Evolutionary conservation across 2,329 filamentous ascomycete genomes (phyloP).

Genomic region (Sarocladium strictum): DNA sequence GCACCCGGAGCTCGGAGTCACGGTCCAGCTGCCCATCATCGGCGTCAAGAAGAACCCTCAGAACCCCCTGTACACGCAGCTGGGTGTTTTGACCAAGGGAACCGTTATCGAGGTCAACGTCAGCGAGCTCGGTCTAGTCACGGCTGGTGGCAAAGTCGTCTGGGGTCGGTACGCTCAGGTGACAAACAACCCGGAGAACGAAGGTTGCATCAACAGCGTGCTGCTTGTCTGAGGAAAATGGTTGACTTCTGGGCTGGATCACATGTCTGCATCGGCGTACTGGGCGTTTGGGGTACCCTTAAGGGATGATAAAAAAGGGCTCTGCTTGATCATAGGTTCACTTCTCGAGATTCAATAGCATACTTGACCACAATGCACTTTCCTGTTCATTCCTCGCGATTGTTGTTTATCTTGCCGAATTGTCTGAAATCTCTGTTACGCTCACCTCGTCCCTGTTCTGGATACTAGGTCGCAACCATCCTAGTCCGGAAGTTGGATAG

Average conservation of each 20-base stretch:
- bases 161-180: conserved; percentile 84
- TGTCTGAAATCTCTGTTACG: neutral
- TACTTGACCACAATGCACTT: neutral
- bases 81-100: conserved; percentile 84
- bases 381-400: too few relatives aligned
- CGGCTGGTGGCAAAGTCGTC: conserved; percentile 84
- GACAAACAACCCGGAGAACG: conserved; percentile 43
- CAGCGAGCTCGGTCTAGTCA: conserved; percentile 83
- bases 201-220: conserved; percentile 39
- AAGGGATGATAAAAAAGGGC: neutral
- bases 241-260: neutral
- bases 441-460: neutral
- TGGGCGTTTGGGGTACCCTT: conserved; percentile 5
- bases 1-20: conserved; percentile 76
- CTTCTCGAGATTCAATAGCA: neutral
- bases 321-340: neutral
- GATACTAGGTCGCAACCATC: neutral
- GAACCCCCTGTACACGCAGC: conserved; percentile 84
- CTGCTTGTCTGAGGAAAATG: conserved; percentile 22
- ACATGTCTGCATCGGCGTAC: conserved; percentile 10
- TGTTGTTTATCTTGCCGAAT: neutral
- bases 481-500: neutral
- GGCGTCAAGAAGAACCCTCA: conserved; percentile 64
- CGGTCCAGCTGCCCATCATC: conserved; percentile 78
- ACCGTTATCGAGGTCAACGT: conserved; percentile 85